Percentiles rank a stretch among this genome's conserved stretches.
These are phyloP conservation scores for Aureobasidium leucospermi DNA, from an alignment of 2,329 filamentous ascomycete species.

Conservation along the genomic window DNA sequence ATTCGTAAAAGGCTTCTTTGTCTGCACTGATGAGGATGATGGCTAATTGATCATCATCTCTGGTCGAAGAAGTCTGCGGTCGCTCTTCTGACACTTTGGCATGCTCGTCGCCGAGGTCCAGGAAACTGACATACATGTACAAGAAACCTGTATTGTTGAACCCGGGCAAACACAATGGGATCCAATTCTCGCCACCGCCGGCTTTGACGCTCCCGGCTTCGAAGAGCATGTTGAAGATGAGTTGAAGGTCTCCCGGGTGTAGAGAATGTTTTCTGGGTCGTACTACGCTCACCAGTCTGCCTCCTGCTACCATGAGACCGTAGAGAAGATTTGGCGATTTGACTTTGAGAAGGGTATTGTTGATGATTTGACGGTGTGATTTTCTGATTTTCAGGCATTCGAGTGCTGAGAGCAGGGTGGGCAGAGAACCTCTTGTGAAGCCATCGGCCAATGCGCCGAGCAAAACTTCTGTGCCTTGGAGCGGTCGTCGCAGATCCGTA, in stretches of 20 bases:
- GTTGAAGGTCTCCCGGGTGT: slow-evolving; percentile 87
- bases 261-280: slow-evolving; percentile 90
- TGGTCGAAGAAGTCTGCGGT: slow-evolving; percentile 28
- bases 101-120: slow-evolving; percentile 47
- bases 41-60: slow-evolving; percentile 63
- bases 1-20: slow-evolving; percentile 86
- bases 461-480: slow-evolving; percentile 85
- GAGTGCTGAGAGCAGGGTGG: slow-evolving; percentile 77
- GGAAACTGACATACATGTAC: slow-evolving; percentile 98
- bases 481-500: slow-evolving; percentile 81
- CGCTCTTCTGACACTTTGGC: slow-evolving; percentile 1
- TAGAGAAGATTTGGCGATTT: slow-evolving; percentile 77
- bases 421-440: slow-evolving; percentile 87
- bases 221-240: slow-evolving; percentile 99
- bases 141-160: slow-evolving; percentile 96
- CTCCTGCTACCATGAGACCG: slow-evolving; percentile 85
- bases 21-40: slow-evolving; percentile 87
- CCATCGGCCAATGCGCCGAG: slow-evolving; percentile 89
- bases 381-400: slow-evolving; percentile 93
- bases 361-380: slow-evolving; percentile 76
- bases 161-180: slow-evolving; percentile 86
- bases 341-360: slow-evolving; percentile 75
- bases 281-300: slow-evolving; percentile 88
- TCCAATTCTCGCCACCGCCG: slow-evolving; percentile 95
- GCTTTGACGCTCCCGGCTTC: slow-evolving; percentile 87